Conservation (phyloP, 164 flowering plant species). For the Akebia trifoliata region DNA sequence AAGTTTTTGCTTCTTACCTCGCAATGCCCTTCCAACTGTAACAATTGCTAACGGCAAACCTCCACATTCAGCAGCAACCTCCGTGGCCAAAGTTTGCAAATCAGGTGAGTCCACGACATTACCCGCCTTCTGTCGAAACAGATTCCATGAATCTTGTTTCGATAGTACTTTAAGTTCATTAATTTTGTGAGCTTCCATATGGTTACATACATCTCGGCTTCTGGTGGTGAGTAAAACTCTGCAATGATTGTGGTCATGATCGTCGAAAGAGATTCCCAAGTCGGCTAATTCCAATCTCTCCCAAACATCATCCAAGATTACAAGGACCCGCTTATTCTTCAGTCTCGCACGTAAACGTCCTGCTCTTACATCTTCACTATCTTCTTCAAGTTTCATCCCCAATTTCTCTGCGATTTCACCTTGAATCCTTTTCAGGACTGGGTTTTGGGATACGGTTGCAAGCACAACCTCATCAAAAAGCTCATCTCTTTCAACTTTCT, state of each 20-base stretch:
- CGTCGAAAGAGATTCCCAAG: neutral
- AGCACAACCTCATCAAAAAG: slow-evolving; percentile 13
- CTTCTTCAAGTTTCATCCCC: slow-evolving; percentile 3
- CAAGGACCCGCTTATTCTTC: slow-evolving; percentile 6
- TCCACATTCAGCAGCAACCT: slow-evolving; percentile 15
- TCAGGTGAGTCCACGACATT: neutral
- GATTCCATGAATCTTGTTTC: slow-evolving; percentile 23
- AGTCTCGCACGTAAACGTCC: neutral
- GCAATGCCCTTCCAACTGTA: slow-evolving; percentile 18
- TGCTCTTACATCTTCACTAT: neutral
- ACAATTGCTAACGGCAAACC: slow-evolving; percentile 29
- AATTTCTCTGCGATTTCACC: slow-evolving; percentile 11
- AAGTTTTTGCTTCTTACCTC: slow-evolving; percentile 11
- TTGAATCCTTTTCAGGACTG: slow-evolving; percentile 9
- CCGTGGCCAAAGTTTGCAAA: slow-evolving; percentile 9
- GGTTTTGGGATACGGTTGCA: slow-evolving; percentile 13
- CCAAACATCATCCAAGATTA: slow-evolving; percentile 5
- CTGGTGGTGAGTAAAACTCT: slow-evolving; percentile 19
- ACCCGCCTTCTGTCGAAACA: slow-evolving; percentile 19
- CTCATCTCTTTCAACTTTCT: slow-evolving; percentile 3
- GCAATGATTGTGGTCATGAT: slow-evolving; percentile 11
- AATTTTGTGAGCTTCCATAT: slow-evolving; percentile 1
- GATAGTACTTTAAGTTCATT: slow-evolving; percentile 12
- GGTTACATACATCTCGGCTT: slow-evolving; percentile 5
- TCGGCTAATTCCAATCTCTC: neutral